Base-by-base conservation (phyloP, 805 yeast genomes). In the Sungouiozyma intestinalis region DNA sequence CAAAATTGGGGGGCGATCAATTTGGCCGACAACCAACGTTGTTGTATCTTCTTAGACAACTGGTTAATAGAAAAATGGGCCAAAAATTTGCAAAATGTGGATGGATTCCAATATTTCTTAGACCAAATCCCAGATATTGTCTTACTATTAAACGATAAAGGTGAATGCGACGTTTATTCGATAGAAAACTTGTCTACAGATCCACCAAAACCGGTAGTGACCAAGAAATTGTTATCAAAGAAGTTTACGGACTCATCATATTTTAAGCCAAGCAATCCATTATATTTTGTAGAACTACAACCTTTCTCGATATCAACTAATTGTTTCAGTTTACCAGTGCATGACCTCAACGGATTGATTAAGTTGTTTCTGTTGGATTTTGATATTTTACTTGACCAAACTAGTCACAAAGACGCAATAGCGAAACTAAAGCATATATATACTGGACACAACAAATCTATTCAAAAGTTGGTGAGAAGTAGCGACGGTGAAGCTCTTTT, bases 381-480 rank as follows among this genome's bases (percentile, higher is more conserved):
- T 7, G 36, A 50, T 42, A 27, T 53, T 36, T 27, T 63, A 41
- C 31, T 60, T 51, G 24, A 45, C 41, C 38, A 41, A 29, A n/a
- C 16, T 14, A 48, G 47, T 4, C 36, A 48, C 4, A 24, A 36
- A 2, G 35, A 48, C 4, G 38, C 50, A 5, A 43, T 53, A 0
- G 65, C 62, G 3, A 41, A 45, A 4, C 48, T 78, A 8, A 64
- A 68, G 18, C 71, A 78, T 47, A 79, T 81, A 49, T 74, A 81
- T 42, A 85, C 94, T 1, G 97, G 97, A 1, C 96, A 87, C 55
- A 73, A 77, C 42, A 87, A 87, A 55, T 84, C 95, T 0, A 78
- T 88, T 17, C 76, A 74, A 49, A 71, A 69, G 39, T 59, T 88
- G 3, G 65, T 76, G 15, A 75, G 87, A 51, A 81, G 94, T 1